Percentiles rank a stretch among this genome's conserved stretches.
phyloP scores from a whole-genome alignment of 768 basidiomycete species.

The Cubamyces sp. region DNA sequence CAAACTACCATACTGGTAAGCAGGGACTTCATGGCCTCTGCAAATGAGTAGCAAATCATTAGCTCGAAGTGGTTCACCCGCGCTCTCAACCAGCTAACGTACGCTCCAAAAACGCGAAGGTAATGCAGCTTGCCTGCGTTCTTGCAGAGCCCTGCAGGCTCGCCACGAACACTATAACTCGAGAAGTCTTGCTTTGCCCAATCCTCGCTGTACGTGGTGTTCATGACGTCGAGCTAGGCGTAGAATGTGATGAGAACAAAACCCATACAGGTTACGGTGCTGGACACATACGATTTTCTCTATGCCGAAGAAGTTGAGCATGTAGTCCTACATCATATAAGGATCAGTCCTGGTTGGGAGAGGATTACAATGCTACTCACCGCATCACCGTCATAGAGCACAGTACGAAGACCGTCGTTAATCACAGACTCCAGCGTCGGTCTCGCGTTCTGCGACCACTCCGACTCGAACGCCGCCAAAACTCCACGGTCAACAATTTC shows the following conservation, averaged over 20 bases:
- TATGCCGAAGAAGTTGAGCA: conserved; percentile 56
- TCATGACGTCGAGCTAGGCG: conserved; percentile 45
- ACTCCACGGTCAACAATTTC: conserved; percentile 42
- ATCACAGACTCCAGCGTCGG: neutral
- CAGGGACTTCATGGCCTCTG: conserved; percentile 36
- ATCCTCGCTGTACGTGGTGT: conserved; percentile 47
- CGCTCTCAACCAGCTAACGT: neutral
- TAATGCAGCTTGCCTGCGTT: conserved; percentile 62
- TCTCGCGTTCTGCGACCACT: conserved; percentile 54
- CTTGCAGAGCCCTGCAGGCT: conserved; percentile 55
- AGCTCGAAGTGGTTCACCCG: neutral
- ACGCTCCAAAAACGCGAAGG: conserved; percentile 46
- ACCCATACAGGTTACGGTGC: neutral
- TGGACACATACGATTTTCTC: conserved; percentile 54
- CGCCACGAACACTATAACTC: conserved; percentile 53
- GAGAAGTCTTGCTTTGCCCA: conserved; percentile 48
- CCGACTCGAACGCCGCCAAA: conserved; percentile 49
- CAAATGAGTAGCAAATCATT: neutral
- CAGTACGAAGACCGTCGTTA: neutral
- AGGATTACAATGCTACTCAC: conserved; percentile 35
- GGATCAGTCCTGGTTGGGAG: neutral
- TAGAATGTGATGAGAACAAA: too few species aligned
- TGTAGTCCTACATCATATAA: conserved; percentile 42
- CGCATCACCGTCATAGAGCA: conserved; percentile 47
- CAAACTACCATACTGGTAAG: conserved; percentile 30